Base-by-base conservation (phyloP, 805 yeast species). In the Lipomyces orientalis region DNA sequence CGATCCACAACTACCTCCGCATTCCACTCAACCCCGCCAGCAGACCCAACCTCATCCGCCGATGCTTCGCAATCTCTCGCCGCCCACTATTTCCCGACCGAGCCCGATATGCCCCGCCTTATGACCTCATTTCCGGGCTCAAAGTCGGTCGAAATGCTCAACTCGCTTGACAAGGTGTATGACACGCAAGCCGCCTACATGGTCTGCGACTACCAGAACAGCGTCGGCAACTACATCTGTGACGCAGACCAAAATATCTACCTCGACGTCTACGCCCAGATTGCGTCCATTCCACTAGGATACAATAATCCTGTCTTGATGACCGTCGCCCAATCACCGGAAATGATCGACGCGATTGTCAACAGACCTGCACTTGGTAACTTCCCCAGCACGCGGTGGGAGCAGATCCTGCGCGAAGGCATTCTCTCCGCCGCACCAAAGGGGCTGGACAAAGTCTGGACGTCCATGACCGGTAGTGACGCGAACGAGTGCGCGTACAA, bases 401-500 rank as follows among this genome's bases (percentile, higher is more conserved):
- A 80, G 70, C 71, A 77, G 51, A 76, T 80, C 54, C 84, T 81
- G 69, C 75, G 83, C 66, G 86, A 86, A 76, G 89, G 87, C 57
- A 84, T 91, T 72, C 80, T 90, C 72, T 83, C 87, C 69, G 87
- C 83, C 73, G 97, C 97, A 62, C 97, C 97, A 76, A 85, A 86
- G 78, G 93, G 93, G 71, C 89, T 88, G 80, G 84, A 82, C 74
- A 81, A 85, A 73, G 85, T 91, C 65, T 91, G 95, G 93, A 85
- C 90, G 37, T 94, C 90, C 60, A 81, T 90, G 71, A 86, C 93
- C 22, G 97, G 97, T 72, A 91, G 95, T 54, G 96, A 90, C 76
- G 97, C 97, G 74, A 90, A 90, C 78, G 97, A 91, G 80, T 84
- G 90, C 76, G 97, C 97, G 25, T 91, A 88, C 84, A 91, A 91